phyloP scores from a whole-genome alignment of 2,329 filamentous ascomycete species.

The Alternaria tenuissima region DNA sequence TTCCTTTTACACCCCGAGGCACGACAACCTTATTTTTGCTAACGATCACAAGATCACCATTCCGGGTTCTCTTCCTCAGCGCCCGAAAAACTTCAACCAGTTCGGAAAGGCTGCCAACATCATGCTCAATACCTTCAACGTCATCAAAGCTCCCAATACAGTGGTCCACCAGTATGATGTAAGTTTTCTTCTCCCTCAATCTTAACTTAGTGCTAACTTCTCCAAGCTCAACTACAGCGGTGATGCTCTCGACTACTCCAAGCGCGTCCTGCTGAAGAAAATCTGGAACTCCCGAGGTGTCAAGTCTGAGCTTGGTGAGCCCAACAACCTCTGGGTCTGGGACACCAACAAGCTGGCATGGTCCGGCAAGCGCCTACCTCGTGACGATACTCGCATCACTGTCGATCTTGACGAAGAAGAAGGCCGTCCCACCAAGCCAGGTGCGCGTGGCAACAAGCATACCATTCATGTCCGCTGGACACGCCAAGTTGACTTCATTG shows the following conservation, averaged over 20 bases:
- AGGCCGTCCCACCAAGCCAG: conserved; percentile 32
- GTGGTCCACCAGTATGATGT: conserved; percentile 87
- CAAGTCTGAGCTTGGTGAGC: conserved; percentile 60
- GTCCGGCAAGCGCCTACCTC: conserved; percentile 51
- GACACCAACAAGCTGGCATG: conserved; percentile 89
- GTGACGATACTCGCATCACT: conserved; percentile 52
- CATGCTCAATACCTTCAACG: conserved; percentile 77
- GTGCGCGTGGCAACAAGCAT: conserved; percentile 59
- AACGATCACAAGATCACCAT: conserved; percentile 29
- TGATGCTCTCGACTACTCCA: conserved; percentile 63
- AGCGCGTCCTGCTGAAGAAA: conserved; percentile 74
- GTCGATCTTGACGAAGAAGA: conserved; percentile 78
- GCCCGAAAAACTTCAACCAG: conserved; percentile 49
- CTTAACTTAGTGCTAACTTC: conserved; percentile 15
- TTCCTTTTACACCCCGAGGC: conserved; percentile 20
- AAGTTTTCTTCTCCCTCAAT: conserved; percentile 52
- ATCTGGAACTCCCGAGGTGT: conserved; percentile 75
- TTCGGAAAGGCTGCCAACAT: conserved; percentile 53
- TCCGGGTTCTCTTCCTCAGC: conserved; percentile 41
- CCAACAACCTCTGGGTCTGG: conserved; percentile 69
- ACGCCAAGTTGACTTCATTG: conserved; percentile 72
- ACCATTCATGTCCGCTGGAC: conserved; percentile 70
- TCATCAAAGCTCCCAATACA: conserved; percentile 66
- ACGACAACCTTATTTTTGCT: conserved; percentile 38
- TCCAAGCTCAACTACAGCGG: conserved; percentile 68